Evolutionary conservation across 805 yeast species (phyloP).

Genomic region (Brettanomyces nanus): DNA sequence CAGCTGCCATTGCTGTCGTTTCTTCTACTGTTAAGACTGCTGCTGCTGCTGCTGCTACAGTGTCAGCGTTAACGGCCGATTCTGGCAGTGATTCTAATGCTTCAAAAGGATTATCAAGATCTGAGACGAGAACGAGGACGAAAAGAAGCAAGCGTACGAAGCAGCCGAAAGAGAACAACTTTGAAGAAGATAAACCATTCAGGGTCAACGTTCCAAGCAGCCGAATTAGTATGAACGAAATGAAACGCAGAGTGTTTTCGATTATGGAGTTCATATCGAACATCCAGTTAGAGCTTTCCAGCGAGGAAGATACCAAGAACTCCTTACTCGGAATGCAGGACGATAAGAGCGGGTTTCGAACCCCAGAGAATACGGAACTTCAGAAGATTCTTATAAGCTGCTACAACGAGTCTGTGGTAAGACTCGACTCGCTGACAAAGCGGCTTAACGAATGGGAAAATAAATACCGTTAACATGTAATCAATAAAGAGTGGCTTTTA

Average conservation of each 20-base stretch:
- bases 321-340: slow-evolving; percentile 17
- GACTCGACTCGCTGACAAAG: slow-evolving; percentile 69
- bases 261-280: slow-evolving; percentile 86
- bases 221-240: slow-evolving; percentile 67
- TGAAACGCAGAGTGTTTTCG: slow-evolving; percentile 82
- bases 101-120: slow-evolving; percentile 8
- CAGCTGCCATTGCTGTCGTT: background rate
- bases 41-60: slow-evolving; percentile 8
- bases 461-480: slow-evolving; percentile 37
- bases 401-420: slow-evolving; percentile 49
- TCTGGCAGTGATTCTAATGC: slow-evolving; percentile 2
- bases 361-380: slow-evolving; percentile 19
- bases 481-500: background rate
- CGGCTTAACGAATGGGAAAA: slow-evolving; percentile 75
- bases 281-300: slow-evolving; percentile 74
- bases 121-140: slow-evolving; percentile 1
- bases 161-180: slow-evolving; percentile 32
- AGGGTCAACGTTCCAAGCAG: slow-evolving; percentile 79
- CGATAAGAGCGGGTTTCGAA: slow-evolving; percentile 24
- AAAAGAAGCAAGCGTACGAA: background rate
- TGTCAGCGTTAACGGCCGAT: slow-evolving; percentile 9
- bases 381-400: slow-evolving; percentile 36
- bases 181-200: slow-evolving; percentile 53
- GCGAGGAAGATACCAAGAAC: slow-evolving; percentile 56
- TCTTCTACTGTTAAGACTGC: background rate